Percentiles rank a stretch among this genome's conserved stretches.
These are phyloP conservation scores for Cladophialophora carrionii DNA, from an alignment of 2,329 filamentous ascomycete genomes.

Conservation along the genomic window DNA sequence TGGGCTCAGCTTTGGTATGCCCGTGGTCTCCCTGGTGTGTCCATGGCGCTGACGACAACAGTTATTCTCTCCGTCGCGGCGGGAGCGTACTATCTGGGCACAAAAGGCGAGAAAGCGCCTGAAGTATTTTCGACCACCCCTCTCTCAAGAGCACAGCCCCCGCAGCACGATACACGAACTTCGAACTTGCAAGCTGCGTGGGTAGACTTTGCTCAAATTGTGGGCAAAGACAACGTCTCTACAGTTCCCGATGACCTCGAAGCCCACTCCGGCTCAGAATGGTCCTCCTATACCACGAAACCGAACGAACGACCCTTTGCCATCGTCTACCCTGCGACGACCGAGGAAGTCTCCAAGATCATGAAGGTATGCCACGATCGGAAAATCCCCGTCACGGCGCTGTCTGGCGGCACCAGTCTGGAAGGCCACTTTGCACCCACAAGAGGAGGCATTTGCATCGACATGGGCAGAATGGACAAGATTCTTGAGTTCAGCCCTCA, in stretches of 20 bases:
- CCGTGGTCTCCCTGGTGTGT: neutral
- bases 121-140: constrained; percentile 60
- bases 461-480: constrained; percentile 83
- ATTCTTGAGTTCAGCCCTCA: constrained; percentile 76
- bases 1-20: constrained; percentile 43
- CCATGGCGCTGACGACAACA: constrained; percentile 41
- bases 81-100: constrained; percentile 61
- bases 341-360: constrained; percentile 80
- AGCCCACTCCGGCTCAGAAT: constrained; percentile 64
- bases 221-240: constrained; percentile 66
- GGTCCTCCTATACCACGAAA: constrained; percentile 58
- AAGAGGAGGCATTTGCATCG: constrained; percentile 78
- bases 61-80: constrained; percentile 56
- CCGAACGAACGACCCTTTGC: constrained; percentile 55
- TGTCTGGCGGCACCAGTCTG: constrained; percentile 84
- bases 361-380: constrained; percentile 86
- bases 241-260: constrained; percentile 58
- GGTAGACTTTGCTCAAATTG: constrained; percentile 63
- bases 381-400: constrained; percentile 81
- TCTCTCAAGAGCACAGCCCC: constrained; percentile 53
- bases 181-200: constrained; percentile 66
- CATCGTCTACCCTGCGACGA: constrained; percentile 75
- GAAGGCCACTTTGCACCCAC: constrained; percentile 89
- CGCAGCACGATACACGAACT: constrained; percentile 59
- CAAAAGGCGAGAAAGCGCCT: constrained; percentile 52